Evolutionary conservation across 805 yeast genomes (phyloP).

Genomic region (Barnettozyma pratensis): DNA sequence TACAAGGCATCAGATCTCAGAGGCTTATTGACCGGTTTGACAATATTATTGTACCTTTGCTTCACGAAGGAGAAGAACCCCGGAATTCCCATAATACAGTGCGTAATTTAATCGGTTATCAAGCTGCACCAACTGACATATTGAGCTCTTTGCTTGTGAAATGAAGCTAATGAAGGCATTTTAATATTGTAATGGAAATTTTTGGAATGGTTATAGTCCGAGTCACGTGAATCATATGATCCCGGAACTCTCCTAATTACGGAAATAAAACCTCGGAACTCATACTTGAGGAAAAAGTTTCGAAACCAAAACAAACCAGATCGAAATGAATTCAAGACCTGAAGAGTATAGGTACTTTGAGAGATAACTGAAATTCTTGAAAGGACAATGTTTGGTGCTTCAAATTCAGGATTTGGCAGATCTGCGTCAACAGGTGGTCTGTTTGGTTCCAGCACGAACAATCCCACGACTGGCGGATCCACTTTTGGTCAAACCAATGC

Average conservation of each 20-base stretch:
- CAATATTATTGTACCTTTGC: constrained; percentile 3
- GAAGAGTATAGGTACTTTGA: background rate
- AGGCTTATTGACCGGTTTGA: background rate
- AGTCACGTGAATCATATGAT: too few species aligned
- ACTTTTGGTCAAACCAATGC: constrained; percentile 1
- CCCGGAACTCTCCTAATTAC: too few species aligned
- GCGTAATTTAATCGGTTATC: background rate
- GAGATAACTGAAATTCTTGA: too few species aligned
- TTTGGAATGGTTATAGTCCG: too few species aligned
- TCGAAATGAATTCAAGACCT: background rate
- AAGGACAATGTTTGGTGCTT: constrained; percentile 16
- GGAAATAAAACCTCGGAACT: background rate
- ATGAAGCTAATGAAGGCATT: too few species aligned
- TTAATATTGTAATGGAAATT: too few species aligned
- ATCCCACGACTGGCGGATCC: constrained; percentile 13
- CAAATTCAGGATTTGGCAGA: constrained; percentile 19
- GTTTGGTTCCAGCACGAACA: constrained; percentile 16
- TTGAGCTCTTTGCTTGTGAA: too few species aligned
- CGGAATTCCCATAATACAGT: constrained; percentile 20
- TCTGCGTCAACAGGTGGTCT: constrained; percentile 21
- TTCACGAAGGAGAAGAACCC: constrained; percentile 12
- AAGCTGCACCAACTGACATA: background rate
- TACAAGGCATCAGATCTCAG: constrained; percentile 80
- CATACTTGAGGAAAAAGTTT: background rate
- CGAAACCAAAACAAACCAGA: background rate